Evolutionary conservation across 2,329 filamentous ascomycete genomes (phyloP), one percentile per base, ranked within the genome.

Genomic region (Colletotrichum magnum): DNA sequence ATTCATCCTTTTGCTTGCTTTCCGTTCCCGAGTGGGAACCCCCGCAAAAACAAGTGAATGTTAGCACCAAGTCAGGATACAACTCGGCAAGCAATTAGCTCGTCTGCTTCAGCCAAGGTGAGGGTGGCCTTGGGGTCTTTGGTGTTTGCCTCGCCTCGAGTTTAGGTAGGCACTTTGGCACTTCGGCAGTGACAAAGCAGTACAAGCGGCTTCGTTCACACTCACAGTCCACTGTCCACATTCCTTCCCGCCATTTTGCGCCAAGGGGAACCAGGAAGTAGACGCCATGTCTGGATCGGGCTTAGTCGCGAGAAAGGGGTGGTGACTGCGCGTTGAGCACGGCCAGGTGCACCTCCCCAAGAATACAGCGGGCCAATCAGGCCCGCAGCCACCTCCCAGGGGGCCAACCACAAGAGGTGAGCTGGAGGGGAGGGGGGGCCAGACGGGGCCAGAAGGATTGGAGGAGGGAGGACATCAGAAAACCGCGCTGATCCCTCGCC

Each of bases 401-500:
- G 61, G 54, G 21, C 65, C 53, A 51, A 32, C 26, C 39, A 47
- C 39, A 64, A 39, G 18, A 36, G 52, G 52, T 21, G 45, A 52
- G 48, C 24, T 24, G 32, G n/a, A 43, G 21, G 48, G 54, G 32
- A 15, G 21, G 62, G 24, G 18, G 15, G 52, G 26, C 36, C 21
- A 57, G 24, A 50, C 12, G 13, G 32, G 36, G 39, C 24, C 62
- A 36, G 39, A 58, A 24, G 39, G 16, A 16, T 45, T 18, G 10
- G 36, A 15, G 32, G 16, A 52, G 43, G n/a, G n/a, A 26, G 32
- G 18, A n/a, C 53, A 26, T 51, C 64, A 52, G 50, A 68, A 72
- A 64, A 60, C 61, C 47, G 61, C 41, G 58, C 58, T 66, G 66
- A 71, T 69, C 69, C 61, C 58, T 59, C 52, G 68, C 51, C 64